Evolutionary conservation across 202 grass and related monocot genomes (phyloP).

Genomic region (Musa balbisiana): DNA sequence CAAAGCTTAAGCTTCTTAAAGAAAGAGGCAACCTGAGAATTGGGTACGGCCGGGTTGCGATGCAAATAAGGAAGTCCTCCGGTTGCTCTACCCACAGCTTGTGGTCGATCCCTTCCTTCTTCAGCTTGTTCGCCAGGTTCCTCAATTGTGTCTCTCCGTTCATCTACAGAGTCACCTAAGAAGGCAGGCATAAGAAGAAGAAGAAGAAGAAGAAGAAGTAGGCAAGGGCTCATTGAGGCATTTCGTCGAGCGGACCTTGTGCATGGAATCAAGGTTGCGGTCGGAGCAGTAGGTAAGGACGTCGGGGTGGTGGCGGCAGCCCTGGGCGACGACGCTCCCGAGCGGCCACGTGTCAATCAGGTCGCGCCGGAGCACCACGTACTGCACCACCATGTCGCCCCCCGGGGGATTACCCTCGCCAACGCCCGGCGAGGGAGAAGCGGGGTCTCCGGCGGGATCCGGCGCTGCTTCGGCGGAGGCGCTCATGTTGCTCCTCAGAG

Average conservation of each 20-base stretch:
- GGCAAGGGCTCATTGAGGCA: constrained; percentile 20
- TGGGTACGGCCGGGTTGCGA: constrained; percentile 65
- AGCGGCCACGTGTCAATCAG: constrained; percentile 79
- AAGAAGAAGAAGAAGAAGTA: not conserved
- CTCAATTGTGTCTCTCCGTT: constrained; percentile 75
- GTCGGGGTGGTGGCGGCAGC: constrained; percentile 67
- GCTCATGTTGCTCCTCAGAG: not conserved
- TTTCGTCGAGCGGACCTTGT: constrained; percentile 80
- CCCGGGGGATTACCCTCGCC: constrained; percentile 4
- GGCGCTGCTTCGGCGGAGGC: not conserved
- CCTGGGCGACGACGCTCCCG: constrained; percentile 77
- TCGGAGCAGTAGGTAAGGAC: constrained; percentile 49
- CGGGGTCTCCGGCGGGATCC: not conserved
- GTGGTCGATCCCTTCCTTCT: constrained; percentile 40
- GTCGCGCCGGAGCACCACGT: constrained; percentile 83
- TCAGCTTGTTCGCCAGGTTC: constrained; percentile 66
- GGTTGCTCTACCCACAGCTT: constrained; percentile 89
- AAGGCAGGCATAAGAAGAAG: not conserved
- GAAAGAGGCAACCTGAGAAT: constrained; percentile 57
- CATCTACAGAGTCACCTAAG: constrained; percentile 74
- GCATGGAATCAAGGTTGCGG: constrained; percentile 64
- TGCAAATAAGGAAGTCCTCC: constrained; percentile 72
- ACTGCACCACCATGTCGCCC: constrained; percentile 61
- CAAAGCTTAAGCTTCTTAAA: constrained; percentile 98
- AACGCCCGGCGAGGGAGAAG: not conserved